Conservation (phyloP, 345 rosid genomes). For the Conringia planisiliqua region DNA sequence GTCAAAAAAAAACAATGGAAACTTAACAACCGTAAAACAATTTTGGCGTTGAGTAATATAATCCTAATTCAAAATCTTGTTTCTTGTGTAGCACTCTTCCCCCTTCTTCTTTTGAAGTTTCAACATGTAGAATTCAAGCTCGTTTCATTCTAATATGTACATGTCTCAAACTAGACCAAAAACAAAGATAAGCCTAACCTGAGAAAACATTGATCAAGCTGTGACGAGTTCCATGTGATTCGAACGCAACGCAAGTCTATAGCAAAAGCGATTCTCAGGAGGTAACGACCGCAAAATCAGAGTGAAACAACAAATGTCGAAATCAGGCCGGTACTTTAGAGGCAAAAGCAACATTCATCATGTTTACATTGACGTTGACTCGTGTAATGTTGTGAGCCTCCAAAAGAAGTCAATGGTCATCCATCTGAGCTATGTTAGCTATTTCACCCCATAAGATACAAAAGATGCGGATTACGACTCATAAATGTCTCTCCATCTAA, state of each 20-base stretch:
- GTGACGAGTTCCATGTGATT: not conserved
- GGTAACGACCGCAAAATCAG: too few species aligned
- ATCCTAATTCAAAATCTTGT: not conserved
- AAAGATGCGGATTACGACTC: too few species aligned
- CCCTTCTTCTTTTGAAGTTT: conserved; percentile 29
- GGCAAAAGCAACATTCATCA: not conserved
- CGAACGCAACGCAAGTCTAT: too few species aligned
- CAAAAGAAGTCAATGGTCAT: not conserved
- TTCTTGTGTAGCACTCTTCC: conserved; percentile 15
- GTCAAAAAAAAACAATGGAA: too few species aligned
- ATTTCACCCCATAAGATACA: too few species aligned
- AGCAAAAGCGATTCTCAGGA: too few species aligned
- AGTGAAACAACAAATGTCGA: too few species aligned
- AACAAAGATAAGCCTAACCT: not conserved
- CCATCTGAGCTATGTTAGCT: not conserved
- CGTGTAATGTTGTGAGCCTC: not conserved
- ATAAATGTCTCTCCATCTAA: too few species aligned
- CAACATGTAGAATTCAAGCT: conserved; percentile 23
- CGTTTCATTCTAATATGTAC: conserved; percentile 14
- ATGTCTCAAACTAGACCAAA: not conserved
- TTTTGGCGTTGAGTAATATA: too few species aligned
- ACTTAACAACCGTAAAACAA: too few species aligned
- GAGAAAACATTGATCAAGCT: not conserved
- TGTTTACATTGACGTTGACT: not conserved
- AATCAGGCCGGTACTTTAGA: not conserved